Evolutionary conservation across 2,329 filamentous ascomycete species (phyloP).

Genomic region (Fusarium tanahbumbuense): DNA sequence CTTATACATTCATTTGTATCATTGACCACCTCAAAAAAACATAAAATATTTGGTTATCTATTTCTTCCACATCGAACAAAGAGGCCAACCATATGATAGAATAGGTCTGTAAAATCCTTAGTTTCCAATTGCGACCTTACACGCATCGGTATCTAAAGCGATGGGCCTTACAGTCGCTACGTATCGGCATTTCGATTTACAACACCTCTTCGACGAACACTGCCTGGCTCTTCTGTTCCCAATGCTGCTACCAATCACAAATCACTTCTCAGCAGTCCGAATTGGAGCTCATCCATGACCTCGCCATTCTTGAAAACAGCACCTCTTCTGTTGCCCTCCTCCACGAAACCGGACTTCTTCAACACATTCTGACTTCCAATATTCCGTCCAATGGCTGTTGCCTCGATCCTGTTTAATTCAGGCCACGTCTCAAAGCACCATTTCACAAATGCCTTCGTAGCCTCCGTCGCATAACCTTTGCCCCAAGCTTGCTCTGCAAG

Average conservation of each 20-base stretch:
- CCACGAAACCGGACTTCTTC: slow-evolving; percentile 55
- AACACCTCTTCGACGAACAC: neutral
- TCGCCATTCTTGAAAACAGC: slow-evolving; percentile 57
- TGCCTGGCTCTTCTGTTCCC: neutral
- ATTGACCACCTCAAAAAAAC: neutral
- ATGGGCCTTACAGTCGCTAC: neutral
- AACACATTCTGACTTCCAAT: slow-evolving; percentile 57
- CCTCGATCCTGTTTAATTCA: slow-evolving; percentile 57
- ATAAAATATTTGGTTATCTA: neutral
- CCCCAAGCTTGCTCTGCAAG: slow-evolving; percentile 58
- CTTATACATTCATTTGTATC: neutral
- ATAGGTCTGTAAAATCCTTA: neutral
- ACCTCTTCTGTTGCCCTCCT: slow-evolving; percentile 58
- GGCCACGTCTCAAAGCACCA: slow-evolving; percentile 60
- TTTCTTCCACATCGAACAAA: neutral
- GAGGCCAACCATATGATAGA: neutral
- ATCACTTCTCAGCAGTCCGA: slow-evolving; percentile 56
- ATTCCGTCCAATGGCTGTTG: slow-evolving; percentile 53
- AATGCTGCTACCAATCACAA: slow-evolving; percentile 4
- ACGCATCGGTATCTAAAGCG: neutral
- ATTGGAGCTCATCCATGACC: slow-evolving; percentile 53
- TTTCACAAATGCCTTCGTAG: slow-evolving; percentile 51
- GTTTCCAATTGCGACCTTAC: neutral
- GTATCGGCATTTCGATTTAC: neutral
- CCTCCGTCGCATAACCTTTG: slow-evolving; percentile 58